phyloP scores from a whole-genome alignment of 2,329 filamentous ascomycete genomes.

The Coniochaeta ligniaria region DNA sequence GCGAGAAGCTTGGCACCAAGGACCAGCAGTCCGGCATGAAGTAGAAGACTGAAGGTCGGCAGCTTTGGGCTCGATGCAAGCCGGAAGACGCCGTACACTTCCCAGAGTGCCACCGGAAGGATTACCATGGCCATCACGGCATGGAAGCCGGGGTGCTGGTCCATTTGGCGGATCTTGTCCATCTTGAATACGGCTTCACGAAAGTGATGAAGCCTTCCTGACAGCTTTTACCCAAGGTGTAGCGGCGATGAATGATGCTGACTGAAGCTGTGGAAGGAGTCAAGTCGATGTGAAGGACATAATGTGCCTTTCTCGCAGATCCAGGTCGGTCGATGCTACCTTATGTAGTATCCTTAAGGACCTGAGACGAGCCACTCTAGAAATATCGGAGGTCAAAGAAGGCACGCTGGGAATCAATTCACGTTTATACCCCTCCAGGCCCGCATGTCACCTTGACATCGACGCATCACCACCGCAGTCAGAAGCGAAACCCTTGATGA shows the following conservation, averaged over 20 bases:
- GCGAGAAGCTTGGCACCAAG: not conserved
- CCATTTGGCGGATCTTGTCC: not conserved
- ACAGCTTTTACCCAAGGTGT: not conserved
- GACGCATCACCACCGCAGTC: not conserved
- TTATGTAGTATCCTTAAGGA: too few species aligned
- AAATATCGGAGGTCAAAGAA: too few species aligned
- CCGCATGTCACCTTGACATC: not conserved
- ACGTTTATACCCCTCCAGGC: not conserved
- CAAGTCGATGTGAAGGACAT: not conserved
- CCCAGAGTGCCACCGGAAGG: not conserved
- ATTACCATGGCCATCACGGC: not conserved
- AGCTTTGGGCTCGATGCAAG: not conserved
- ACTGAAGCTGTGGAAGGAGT: not conserved
- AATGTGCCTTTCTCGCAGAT: too few species aligned
- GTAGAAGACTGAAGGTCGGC: not conserved
- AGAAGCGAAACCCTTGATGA: not conserved
- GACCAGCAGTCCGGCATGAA: not conserved
- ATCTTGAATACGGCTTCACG: not conserved
- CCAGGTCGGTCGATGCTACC: too few species aligned
- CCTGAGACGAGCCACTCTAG: too few species aligned
- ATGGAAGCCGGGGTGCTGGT: not conserved
- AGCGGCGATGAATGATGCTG: not conserved
- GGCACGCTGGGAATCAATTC: too few species aligned
- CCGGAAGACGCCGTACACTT: not conserved
- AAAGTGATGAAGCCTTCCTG: not conserved